Base-by-base conservation (phyloP, 148 eudicot species). In the Vaccinium darrowii region DNA sequence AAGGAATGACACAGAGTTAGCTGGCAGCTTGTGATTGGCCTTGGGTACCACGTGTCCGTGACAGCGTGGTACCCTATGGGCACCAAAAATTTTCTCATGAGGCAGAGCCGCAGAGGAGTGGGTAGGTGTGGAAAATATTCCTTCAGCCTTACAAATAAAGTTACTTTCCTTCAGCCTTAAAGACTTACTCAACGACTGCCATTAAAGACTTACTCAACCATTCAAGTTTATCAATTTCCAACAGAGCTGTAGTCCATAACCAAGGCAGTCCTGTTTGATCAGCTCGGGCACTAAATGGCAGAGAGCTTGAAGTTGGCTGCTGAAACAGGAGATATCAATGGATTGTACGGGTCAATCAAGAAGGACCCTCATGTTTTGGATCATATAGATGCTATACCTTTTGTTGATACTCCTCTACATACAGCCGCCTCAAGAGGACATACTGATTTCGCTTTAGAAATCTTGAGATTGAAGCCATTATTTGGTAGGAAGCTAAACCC, bases 331-430 rank as follows among this genome's bases (percentile, higher is more conserved):
- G 30, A 50, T 51, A 51, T n/a, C 19, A 2, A 77, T 5, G 30
- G 30, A 19, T 50, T 77, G 58, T 50, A 77, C 30, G 9, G 1
- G 13, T 21, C 14, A 11, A 49, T 77, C 1, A 14, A 5, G 15
- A 36, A 21, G 58, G 60, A 1, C 56, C 58, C 33, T 13, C 1
- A 5, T 50, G 53, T 77, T 77, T 77, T 77, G 58, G 80, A 77
- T 3, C 80, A 36, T 21, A 21, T 77, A 12, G 57, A 77, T 19
- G 30, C 5, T 21, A 51, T 3, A 3, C 56, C 21, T 16, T 50
- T 51, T 3, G 80, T 8, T 50, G 58, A 77, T 10, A 77, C 80
- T 9, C 80, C 80, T 77, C 21, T 77, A 51, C 80, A 77, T 1
- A 7, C 23, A 15, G 80, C 80, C 12, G 80, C 58, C 23, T 77